phyloP scores from a whole-genome alignment of 2,329 filamentous ascomycete species.

The Chalaropsis ovoidea region DNA sequence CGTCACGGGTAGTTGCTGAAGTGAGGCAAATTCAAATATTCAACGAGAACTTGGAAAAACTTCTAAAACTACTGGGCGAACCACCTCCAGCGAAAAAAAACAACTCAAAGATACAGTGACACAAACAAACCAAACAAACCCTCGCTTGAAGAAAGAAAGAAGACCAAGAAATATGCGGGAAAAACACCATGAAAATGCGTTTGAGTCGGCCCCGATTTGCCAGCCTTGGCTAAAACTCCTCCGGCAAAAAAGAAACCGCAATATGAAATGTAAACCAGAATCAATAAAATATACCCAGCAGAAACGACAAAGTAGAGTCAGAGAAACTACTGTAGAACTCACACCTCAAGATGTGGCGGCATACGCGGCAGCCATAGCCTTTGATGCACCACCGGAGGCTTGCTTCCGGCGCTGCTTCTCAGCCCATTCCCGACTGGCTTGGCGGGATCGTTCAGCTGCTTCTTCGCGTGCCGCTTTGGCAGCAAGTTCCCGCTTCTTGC shows the following conservation, averaged over 20 bases:
- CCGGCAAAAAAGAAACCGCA: neutral
- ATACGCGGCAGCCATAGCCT: neutral
- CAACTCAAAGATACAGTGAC: neutral
- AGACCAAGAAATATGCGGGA: neutral
- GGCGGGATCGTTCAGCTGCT: slow-evolving; percentile 51
- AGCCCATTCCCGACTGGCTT: slow-evolving; percentile 52
- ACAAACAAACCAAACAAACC: neutral
- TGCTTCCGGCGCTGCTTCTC: slow-evolving; percentile 45
- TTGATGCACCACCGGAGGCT: slow-evolving; percentile 22
- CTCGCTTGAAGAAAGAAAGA: neutral
- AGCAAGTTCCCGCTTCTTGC: slow-evolving; percentile 43
- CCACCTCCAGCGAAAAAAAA: neutral
- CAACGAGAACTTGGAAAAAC: neutral
- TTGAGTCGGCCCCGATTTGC: neutral
- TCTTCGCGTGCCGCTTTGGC: slow-evolving; percentile 48
- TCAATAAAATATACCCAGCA: slow-evolving; percentile 5
- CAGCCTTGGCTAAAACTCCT: neutral
- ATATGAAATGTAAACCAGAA: neutral
- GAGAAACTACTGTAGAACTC: slow-evolving; percentile 4
- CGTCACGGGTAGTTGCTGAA: neutral
- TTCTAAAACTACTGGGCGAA: neutral
- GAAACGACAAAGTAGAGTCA: neutral
- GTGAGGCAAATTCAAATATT: neutral
- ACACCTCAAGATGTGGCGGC: neutral
- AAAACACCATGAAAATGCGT: slow-evolving; percentile 3